phyloP scores from a whole-genome alignment of 805 yeast species.

The Ogataea glucozyma region DNA sequence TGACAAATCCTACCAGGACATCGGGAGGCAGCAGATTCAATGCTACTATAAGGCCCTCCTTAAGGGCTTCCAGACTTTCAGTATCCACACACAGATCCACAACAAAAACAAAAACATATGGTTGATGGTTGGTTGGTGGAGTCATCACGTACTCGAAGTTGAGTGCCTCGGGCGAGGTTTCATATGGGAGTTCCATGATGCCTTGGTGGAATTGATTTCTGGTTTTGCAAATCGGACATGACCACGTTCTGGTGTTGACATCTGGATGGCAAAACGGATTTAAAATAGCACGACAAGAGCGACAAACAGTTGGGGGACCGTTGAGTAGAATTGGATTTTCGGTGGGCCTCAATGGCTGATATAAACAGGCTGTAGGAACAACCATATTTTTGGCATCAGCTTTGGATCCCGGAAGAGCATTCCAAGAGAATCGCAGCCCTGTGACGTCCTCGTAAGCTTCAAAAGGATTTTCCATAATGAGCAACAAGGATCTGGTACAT shows the following conservation, averaged over 20 bases:
- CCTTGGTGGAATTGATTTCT: conserved; percentile 42
- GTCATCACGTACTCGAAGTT: conserved; percentile 53
- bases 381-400: conserved; percentile 52
- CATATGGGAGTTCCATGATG: conserved; percentile 35
- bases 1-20: conserved; percentile 56
- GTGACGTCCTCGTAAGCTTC: conserved; percentile 66
- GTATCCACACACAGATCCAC: conserved; percentile 57
- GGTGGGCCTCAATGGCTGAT: conserved; percentile 57
- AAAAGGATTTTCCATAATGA: conserved; percentile 30
- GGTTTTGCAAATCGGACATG: conserved; percentile 56
- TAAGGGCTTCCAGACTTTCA: conserved; percentile 53
- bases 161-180: conserved; percentile 41
- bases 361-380: conserved; percentile 57
- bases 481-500: not conserved
- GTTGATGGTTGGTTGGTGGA: conserved; percentile 32
- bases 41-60: conserved; percentile 48
- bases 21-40: conserved; percentile 50
- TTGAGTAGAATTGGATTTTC: conserved; percentile 39
- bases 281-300: conserved; percentile 53
- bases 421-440: conserved; percentile 79
- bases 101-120: conserved; percentile 52
- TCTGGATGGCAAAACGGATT: conserved; percentile 52
- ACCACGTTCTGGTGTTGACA: conserved; percentile 42
- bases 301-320: conserved; percentile 49
- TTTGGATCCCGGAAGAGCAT: conserved; percentile 55